These are phyloP conservation scores for Phyllosticta citriasiana DNA, from an alignment of 2,329 filamentous ascomycete species.

Conservation along the genomic window DNA sequence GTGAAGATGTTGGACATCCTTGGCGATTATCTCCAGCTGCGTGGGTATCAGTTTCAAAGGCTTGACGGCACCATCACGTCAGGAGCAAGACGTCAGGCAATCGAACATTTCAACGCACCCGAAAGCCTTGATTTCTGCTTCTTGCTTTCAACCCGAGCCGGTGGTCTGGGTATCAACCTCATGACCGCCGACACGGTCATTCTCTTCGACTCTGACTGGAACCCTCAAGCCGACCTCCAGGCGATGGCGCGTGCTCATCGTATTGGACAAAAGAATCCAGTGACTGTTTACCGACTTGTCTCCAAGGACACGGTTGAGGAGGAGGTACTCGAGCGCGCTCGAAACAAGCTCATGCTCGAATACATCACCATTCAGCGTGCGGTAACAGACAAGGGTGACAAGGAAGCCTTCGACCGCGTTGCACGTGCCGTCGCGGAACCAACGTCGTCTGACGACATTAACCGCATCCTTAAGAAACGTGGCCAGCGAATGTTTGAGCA, in stretches of 20 bases:
- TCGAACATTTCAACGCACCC: conserved; percentile 97
- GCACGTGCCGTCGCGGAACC: conserved; percentile 79
- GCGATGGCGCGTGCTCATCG: conserved; percentile 97
- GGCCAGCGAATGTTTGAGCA: conserved; percentile 99
- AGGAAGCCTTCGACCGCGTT: conserved; percentile 49
- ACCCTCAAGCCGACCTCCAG: conserved; percentile 93
- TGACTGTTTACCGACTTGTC: conserved; percentile 91
- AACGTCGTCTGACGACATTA: conserved; percentile 87
- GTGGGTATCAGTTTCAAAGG: conserved; percentile 91
- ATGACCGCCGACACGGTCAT: conserved; percentile 99
- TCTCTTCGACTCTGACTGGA: conserved; percentile 98
- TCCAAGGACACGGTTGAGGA: conserved; percentile 98
- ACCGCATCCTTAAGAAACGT: conserved; percentile 88
- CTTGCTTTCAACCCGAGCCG: conserved; percentile 84
- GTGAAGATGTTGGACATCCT: conserved; percentile 97
- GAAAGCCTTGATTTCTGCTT: conserved; percentile 96
- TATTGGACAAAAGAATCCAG: conserved; percentile 91
- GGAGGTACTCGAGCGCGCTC: conserved; percentile 88
- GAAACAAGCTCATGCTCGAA: conserved; percentile 94
- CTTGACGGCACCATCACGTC: conserved; percentile 92
- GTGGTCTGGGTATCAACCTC: conserved; percentile 95
- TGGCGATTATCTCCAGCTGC: conserved; percentile 82
- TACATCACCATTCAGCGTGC: conserved; percentile 96
- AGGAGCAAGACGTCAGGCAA: conserved; percentile 78
- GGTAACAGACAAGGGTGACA: conserved; percentile 86